Evolutionary conservation across 768 basidiomycete species (phyloP).

Genomic region (Russula griseocarnosa): DNA sequence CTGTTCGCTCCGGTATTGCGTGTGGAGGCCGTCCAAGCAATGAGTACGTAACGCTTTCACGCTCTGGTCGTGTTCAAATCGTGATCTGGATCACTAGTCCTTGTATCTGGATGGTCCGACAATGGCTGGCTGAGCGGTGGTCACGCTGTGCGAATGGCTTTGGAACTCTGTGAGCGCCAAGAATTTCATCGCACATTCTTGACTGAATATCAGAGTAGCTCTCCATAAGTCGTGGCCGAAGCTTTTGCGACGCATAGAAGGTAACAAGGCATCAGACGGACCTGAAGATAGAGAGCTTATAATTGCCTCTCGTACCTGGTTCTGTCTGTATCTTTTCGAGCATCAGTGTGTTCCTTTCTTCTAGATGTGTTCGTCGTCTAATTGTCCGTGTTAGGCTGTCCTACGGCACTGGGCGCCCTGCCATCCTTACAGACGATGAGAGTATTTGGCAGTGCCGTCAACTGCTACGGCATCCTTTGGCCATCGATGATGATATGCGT

Average conservation of each 20-base stretch:
- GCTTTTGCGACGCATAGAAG: constrained; percentile 72
- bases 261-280: constrained; percentile 51
- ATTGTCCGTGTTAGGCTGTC: constrained; percentile 59
- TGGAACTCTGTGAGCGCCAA: constrained; percentile 74
- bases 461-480: constrained; percentile 79
- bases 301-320: constrained; percentile 83
- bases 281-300: constrained; percentile 75
- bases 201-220: constrained; percentile 41
- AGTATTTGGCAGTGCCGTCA: constrained; percentile 78
- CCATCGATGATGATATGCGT: constrained; percentile 91
- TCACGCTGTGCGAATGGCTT: constrained; percentile 95
- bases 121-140: constrained; percentile 94
- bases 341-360: constrained; percentile 67
- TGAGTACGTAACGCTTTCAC: constrained; percentile 56
- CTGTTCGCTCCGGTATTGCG: constrained; percentile 83
- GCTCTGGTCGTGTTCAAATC: not conserved
- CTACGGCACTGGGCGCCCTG: constrained; percentile 90
- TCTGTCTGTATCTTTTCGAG: constrained; percentile 89
- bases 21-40: constrained; percentile 87
- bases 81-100: constrained; percentile 41
- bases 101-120: constrained; percentile 92
- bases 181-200: not conserved
- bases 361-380: not conserved
- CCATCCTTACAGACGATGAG: constrained; percentile 89
- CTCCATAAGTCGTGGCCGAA: constrained; percentile 91